phyloP scores from a whole-genome alignment of 176 grass and related monocot species.

The Canna indica region DNA sequence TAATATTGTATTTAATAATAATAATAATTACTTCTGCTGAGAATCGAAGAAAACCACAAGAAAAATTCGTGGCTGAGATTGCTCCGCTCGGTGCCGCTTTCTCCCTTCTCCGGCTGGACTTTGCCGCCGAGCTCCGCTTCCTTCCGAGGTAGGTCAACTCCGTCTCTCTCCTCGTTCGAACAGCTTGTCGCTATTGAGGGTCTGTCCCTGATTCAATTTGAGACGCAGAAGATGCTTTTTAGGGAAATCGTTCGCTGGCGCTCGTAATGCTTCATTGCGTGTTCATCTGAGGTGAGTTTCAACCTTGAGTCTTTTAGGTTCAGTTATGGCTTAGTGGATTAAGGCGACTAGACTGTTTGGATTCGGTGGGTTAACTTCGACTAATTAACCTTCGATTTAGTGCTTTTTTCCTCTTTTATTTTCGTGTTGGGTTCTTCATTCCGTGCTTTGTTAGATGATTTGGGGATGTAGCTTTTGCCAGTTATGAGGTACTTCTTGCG shows the following conservation, averaged over 20 bases:
- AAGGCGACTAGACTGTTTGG: not conserved
- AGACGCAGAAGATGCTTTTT: conserved; percentile 12
- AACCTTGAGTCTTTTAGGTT: not conserved
- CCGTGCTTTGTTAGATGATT: conserved; percentile 27
- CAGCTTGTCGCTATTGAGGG: conserved; percentile 14
- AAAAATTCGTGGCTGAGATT: conserved; percentile 93
- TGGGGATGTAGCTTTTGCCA: conserved; percentile 27
- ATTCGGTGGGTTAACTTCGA: not conserved
- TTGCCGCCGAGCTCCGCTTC: not conserved
- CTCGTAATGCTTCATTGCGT: conserved; percentile 34
- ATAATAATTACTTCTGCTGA: not conserved
- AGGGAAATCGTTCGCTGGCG: conserved; percentile 5
- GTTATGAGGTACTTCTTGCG: conserved; percentile 64
- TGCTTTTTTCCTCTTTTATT: conserved; percentile 17
- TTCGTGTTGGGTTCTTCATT: conserved; percentile 20
- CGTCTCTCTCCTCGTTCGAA: not conserved
- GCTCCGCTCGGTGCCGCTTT: conserved; percentile 16
- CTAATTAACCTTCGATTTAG: not conserved
- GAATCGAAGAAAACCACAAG: conserved; percentile 55
- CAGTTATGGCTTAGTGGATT: not conserved
- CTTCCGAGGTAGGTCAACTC: not conserved
- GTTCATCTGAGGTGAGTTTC: conserved; percentile 43
- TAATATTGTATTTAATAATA: too few species aligned
- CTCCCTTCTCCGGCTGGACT: not conserved
- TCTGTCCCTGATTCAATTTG: not conserved